Percentiles rank a stretch among this genome's conserved stretches.
Conservation (phyloP, 805 yeast species). For the Barnettozyma sp. region DNA sequence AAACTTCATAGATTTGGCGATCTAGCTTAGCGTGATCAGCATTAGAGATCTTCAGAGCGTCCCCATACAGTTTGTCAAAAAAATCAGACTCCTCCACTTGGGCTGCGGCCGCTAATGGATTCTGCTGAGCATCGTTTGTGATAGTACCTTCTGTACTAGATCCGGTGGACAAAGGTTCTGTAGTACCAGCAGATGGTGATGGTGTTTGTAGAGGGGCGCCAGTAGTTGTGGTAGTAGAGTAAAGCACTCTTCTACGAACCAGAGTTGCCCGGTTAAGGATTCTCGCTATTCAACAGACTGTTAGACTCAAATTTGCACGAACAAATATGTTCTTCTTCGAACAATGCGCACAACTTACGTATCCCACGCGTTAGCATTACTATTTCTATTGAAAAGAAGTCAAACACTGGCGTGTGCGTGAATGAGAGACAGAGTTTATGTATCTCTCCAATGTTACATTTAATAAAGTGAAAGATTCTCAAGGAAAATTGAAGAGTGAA, state of each 20-base stretch:
- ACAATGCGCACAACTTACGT: conserved; percentile 8
- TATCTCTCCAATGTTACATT: no score
- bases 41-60: conserved; percentile 15
- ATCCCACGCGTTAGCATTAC: conserved; percentile 11
- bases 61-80: conserved; percentile 14
- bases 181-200: no score
- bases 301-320: no score
- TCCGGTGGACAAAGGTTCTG: conserved; percentile 2
- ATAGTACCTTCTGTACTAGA: no score
- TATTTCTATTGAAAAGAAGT: background rate
- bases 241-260: conserved; percentile 7
- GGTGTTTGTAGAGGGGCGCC: conserved; percentile 12
- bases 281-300: no score
- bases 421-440: no score
- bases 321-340: no score
- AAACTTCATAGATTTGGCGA: conserved; percentile 17
- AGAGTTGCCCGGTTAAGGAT: conserved; percentile 8
- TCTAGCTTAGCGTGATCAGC: conserved; percentile 17
- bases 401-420: no score
- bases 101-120: background rate
- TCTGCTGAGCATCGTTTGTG: no score
- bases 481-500: no score
- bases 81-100: conserved; percentile 14
- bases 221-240: conserved; percentile 7
- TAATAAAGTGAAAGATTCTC: no score